Percentiles rank a stretch among this genome's conserved stretches.
phyloP scores from a whole-genome alignment of 2,329 filamentous ascomycete species.

The Teratosphaeria zuluensis region DNA sequence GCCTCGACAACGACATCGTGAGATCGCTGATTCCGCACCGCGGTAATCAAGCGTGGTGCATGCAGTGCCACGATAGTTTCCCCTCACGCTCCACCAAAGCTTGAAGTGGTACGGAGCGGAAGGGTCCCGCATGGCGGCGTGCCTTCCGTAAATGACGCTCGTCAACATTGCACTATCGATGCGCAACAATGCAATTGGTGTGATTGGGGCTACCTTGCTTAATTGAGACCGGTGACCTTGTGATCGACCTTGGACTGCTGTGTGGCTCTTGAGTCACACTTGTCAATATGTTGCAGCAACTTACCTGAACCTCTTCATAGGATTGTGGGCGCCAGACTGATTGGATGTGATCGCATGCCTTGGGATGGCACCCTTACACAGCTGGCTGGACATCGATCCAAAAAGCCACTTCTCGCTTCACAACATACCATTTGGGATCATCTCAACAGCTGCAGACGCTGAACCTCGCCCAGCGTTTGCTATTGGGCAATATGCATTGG shows the following conservation, averaged over 20 bases:
- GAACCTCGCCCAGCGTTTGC: slow-evolving; percentile 58
- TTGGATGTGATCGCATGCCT: neutral
- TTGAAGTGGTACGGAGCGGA: neutral
- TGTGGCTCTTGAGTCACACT: neutral
- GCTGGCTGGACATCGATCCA: slow-evolving; percentile 51
- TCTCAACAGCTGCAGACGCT: slow-evolving; percentile 50
- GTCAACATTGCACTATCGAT: too few species aligned
- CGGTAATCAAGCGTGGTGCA: too few species aligned
- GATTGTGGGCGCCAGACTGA: too few species aligned
- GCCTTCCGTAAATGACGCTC: neutral
- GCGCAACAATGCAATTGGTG: too few species aligned
- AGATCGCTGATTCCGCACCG: too few species aligned
- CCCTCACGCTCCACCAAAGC: neutral
- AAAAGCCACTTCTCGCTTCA: slow-evolving; percentile 62
- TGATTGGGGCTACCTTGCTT: too few species aligned
- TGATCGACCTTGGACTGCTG: too few species aligned
- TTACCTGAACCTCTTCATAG: neutral
- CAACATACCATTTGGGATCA: slow-evolving; percentile 78
- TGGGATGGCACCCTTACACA: slow-evolving; percentile 30
- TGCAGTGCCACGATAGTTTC: neutral
- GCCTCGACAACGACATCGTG: neutral
- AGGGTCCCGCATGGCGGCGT: neutral
- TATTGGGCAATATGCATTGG: slow-evolving; percentile 62
- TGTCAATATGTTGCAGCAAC: neutral
- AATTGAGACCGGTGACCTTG: too few species aligned